phyloP scores from a whole-genome alignment of 805 yeast genomes.

The Teunomyces panamensis region DNA sequence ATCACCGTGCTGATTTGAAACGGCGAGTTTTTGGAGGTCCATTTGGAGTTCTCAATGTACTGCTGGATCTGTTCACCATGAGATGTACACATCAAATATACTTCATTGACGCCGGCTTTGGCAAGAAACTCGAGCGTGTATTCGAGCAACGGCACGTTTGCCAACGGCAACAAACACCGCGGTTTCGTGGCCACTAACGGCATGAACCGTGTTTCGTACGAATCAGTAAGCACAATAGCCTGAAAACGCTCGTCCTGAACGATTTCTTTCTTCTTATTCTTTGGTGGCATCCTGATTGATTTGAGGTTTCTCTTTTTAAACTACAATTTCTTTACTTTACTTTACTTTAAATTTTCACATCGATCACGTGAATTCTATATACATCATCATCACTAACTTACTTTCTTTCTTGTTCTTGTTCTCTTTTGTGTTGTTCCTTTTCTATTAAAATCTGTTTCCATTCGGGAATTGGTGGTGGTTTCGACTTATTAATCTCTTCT shows the following conservation, averaged over 20 bases:
- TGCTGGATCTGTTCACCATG: conserved; percentile 86
- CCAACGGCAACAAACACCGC: conserved; percentile 87
- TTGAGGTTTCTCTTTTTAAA: background rate
- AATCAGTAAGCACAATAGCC: conserved; percentile 92
- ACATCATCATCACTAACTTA: too few species aligned
- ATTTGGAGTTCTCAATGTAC: conserved; percentile 72
- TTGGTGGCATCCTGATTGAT: conserved; percentile 39
- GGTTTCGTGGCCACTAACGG: conserved; percentile 86
- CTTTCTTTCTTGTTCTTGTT: background rate
- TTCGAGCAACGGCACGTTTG: conserved; percentile 90
- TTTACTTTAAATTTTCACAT: background rate
- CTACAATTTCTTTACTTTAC: background rate
- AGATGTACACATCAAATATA: conserved; percentile 82
- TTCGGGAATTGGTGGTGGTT: conserved; percentile 23
- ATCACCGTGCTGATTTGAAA: conserved; percentile 76
- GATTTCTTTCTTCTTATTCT: conserved; percentile 52
- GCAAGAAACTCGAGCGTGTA: conserved; percentile 94
- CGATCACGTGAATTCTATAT: background rate
- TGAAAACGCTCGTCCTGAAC: conserved; percentile 76
- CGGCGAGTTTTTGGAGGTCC: conserved; percentile 71
- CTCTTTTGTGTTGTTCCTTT: background rate
- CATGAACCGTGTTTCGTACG: conserved; percentile 88
- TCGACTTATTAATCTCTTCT: conserved; percentile 18
- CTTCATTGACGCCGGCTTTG: conserved; percentile 85
- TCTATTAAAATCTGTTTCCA: conserved; percentile 16